phyloP scores from a whole-genome alignment of 805 yeast species.

The Yarrowia bubula region DNA sequence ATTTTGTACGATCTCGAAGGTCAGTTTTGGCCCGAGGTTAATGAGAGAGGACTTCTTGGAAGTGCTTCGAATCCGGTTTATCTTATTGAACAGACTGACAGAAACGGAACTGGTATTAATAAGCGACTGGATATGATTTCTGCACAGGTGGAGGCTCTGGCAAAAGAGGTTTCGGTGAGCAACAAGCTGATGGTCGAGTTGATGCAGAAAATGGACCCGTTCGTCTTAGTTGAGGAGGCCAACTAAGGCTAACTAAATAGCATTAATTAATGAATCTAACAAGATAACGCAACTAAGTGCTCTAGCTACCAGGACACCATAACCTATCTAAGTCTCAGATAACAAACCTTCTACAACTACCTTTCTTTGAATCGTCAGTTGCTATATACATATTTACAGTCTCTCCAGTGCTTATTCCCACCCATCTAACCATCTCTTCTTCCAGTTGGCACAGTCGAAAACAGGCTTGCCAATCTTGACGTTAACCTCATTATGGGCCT shows the following conservation, averaged over 20 bases:
- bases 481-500: conserved; percentile 94
- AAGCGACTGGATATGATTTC: not conserved
- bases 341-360: not conserved
- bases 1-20: not conserved
- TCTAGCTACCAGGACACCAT: too few relatives aligned
- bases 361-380: not conserved
- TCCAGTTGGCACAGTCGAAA: conserved; percentile 89
- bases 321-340: not conserved
- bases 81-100: not conserved
- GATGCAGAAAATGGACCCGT: not conserved
- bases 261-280: not conserved
- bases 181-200: not conserved
- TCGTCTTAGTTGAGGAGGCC: not conserved
- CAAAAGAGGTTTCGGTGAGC: not conserved
- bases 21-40: not conserved
- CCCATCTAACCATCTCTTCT: conserved; percentile 91
- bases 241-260: not conserved
- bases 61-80: not conserved
- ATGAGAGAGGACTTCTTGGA: not conserved
- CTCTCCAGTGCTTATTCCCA: too few relatives aligned
- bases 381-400: conserved; percentile 20
- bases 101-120: not conserved
- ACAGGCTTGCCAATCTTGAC: conserved; percentile 76
- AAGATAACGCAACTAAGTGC: not conserved
- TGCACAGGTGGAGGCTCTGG: not conserved